Evolutionary conservation across 2,329 filamentous ascomycete genomes (phyloP), one percentile per base, ranked within the genome.

Genomic region (Didymella sp.): DNA sequence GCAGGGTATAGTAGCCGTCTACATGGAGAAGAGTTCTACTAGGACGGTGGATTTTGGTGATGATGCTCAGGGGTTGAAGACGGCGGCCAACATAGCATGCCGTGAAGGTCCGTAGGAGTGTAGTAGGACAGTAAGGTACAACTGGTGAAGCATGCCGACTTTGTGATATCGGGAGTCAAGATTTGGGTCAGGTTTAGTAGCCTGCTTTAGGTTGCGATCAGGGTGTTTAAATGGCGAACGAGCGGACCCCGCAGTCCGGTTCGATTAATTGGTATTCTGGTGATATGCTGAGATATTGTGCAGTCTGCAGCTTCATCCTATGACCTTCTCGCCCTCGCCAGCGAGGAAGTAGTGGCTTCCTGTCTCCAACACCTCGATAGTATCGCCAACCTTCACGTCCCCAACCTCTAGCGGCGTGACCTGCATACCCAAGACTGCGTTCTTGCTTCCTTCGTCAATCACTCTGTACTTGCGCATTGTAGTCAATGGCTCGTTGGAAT

Each of bases 381-480:
- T 52, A 64, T 77, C 73, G 0, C 74, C 74, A 24, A 76, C 64
- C 15, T 55, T 66, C 1, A 75, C 64, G n/a, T 62, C 58, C 0
- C 71, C 72, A 8, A 67, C 68, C 7, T 63, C 64, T 15, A 76
- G 50, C 12, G 87, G 87, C 35, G 84, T 86, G 57, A 89, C 75
- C 71, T 88, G 86, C 85, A 90, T 87, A 6, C 87, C 87, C 24
- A 89, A 69, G 61, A 86, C 88, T 0, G 85, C 84, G 43, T 77
- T 79, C 25, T 83, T 82, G 0, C 84, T 83, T 2, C 87, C 87
- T 19, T 80, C 75, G 69, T 89, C 87, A 22, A 89, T 84, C 9
- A 84, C 79, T 12, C 87, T 81, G 61, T 83, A 82, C 58, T 81
- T 81, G 30, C 85, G 78, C 57, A 90, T 76, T 0, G 87, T 84